Conservation (phyloP, 306 rosid genomes). For the Geum urbanum region DNA sequence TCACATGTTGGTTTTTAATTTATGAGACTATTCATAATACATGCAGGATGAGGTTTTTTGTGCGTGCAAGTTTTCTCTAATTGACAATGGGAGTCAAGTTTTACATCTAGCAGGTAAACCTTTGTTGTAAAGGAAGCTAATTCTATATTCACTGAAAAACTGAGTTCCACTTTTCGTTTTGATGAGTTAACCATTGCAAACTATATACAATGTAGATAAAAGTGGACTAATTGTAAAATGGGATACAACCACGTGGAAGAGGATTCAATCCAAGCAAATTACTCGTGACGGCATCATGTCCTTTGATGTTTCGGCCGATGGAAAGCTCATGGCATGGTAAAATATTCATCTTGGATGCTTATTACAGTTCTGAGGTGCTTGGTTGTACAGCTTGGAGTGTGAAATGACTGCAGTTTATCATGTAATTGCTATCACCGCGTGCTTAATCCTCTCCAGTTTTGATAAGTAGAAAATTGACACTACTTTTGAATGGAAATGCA, state of each 20-base stretch:
- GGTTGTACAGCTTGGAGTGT: neutral
- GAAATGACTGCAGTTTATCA: neutral
- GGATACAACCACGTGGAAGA: conserved; percentile 75
- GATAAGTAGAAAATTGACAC: neutral
- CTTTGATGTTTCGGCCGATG: conserved; percentile 78
- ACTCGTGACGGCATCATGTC: conserved; percentile 60
- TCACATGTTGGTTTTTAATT: conserved; percentile 11
- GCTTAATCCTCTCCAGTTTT: neutral
- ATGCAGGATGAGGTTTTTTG: conserved; percentile 67
- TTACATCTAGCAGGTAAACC: conserved; percentile 63
- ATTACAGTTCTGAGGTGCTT: neutral
- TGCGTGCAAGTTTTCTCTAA: conserved; percentile 75
- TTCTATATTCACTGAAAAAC: conserved; percentile 4
- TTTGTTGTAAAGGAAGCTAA: neutral
- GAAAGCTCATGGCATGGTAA: conserved; percentile 85
- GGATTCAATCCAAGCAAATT: conserved; percentile 56
- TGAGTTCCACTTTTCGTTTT: conserved; percentile 5
- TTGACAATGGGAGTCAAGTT: conserved; percentile 39
- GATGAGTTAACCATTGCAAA: conserved; percentile 24
- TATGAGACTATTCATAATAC: conserved; percentile 29
- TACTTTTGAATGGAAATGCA: conserved; percentile 45
- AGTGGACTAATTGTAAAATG: conserved; percentile 76
- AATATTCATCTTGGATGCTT: conserved; percentile 13
- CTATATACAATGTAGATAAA: conserved; percentile 40
- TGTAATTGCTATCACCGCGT: neutral